Evolutionary conservation across 2,329 filamentous ascomycete genomes (phyloP).

Genomic region (Didymella lethalis): DNA sequence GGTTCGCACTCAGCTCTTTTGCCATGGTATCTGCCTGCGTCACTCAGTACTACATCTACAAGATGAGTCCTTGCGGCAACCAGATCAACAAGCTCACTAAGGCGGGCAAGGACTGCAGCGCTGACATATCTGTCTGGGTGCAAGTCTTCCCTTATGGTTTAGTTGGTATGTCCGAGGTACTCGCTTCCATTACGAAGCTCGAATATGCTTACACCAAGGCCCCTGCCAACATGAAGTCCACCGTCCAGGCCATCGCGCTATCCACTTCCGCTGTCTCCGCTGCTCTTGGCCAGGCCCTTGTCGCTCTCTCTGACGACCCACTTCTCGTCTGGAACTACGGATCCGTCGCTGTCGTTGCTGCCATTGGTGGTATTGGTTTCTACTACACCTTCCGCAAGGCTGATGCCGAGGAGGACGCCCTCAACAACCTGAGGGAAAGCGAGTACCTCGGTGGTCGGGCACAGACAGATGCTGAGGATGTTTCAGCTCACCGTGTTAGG

Average conservation of each 20-base stretch:
- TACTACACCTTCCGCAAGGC: constrained; percentile 45
- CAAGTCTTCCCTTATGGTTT: constrained; percentile 63
- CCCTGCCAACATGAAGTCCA: constrained; percentile 67
- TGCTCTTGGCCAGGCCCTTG: constrained; percentile 45
- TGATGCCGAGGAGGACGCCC: constrained; percentile 43
- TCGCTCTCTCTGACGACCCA: constrained; percentile 44
- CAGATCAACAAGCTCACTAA: constrained; percentile 41
- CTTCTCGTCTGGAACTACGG: constrained; percentile 46
- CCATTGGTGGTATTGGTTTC: constrained; percentile 43
- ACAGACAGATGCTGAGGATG: constrained; percentile 27
- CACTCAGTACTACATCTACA: constrained; percentile 63
- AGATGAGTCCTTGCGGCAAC: constrained; percentile 38
- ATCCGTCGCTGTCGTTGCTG: constrained; percentile 43
- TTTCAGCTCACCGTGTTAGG: constrained; percentile 24
- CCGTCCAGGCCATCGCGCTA: constrained; percentile 47
- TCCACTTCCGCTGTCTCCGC: constrained; percentile 47
- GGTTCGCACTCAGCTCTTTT: constrained; percentile 70
- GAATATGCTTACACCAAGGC: constrained; percentile 59
- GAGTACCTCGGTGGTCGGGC: constrained; percentile 31
- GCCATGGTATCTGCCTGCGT: constrained; percentile 67
- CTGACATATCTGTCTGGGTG: constrained; percentile 63
- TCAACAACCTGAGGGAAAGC: constrained; percentile 43
- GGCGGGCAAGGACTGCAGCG: constrained; percentile 54
- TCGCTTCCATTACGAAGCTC: constrained; percentile 72
- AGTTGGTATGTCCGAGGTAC: constrained; percentile 67